Percentiles rank a stretch among this genome's conserved stretches.
Evolutionary conservation across 371 early-diverging fungal genomes (phyloP).

Genomic region (Mucor sp.): DNA sequence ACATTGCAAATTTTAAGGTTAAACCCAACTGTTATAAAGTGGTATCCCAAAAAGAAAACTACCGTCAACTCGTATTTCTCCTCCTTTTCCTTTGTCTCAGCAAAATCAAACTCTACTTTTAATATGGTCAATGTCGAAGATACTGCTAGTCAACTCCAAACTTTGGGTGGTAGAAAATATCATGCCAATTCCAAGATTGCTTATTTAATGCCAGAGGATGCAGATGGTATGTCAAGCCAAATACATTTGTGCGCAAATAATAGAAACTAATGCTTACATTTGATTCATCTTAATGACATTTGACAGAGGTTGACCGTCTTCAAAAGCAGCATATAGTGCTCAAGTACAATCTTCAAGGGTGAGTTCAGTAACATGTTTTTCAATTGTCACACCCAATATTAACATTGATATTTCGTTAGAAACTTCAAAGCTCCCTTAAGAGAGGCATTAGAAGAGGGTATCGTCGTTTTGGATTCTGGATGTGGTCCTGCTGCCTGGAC

Average conservation of each 20-base stretch:
- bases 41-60: too few species aligned
- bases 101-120: neutral
- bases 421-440: slow-evolving; percentile 23
- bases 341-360: neutral
- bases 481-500: slow-evolving; percentile 28
- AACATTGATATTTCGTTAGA: slow-evolving; percentile 6
- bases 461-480: slow-evolving; percentile 21
- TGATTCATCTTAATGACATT: neutral
- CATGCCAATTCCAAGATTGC: neutral
- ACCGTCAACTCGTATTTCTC: neutral
- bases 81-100: neutral
- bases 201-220: neutral
- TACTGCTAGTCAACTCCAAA: neutral
- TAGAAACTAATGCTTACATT: neutral
- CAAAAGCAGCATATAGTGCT: neutral
- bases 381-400: neutral
- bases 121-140: neutral
- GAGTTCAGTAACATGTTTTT: neutral
- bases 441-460: slow-evolving; percentile 16
- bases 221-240: neutral
- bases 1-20: too few species aligned
- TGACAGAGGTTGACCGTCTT: neutral
- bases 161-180: neutral
- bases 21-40: too few species aligned
- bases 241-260: neutral